Percentiles rank a stretch among this genome's conserved stretches.
Evolutionary conservation across 1,139 yeast genomes (phyloP).

Genomic region (Scheffersomyces cryptocercus): DNA sequence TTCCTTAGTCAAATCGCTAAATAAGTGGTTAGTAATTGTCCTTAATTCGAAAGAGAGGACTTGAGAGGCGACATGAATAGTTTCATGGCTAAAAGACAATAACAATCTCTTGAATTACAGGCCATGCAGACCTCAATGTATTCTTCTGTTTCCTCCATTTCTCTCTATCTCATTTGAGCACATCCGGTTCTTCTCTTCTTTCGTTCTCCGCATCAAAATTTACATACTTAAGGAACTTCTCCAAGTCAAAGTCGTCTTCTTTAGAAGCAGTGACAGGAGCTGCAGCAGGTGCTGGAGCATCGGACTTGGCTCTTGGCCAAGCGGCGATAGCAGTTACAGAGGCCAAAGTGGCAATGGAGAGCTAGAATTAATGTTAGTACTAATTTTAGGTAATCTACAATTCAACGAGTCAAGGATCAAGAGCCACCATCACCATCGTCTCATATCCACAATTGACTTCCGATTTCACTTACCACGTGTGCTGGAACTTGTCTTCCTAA

Average conservation of each 20-base stretch:
- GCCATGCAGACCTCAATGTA: too few species aligned
- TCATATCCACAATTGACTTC: neutral
- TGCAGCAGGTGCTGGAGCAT: conserved; percentile 27
- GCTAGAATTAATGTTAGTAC: conserved; percentile 22
- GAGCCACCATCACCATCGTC: neutral
- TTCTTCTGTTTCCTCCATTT: neutral
- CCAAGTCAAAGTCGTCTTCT: conserved; percentile 63
- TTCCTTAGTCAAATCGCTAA: conserved; percentile 45
- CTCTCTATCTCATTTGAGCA: neutral
- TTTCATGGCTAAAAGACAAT: too few species aligned
- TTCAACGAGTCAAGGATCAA: conserved; percentile 1
- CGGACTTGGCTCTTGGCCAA: conserved; percentile 39
- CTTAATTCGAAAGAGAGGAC: neutral
- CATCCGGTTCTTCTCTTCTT: neutral
- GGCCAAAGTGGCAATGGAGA: conserved; percentile 47
- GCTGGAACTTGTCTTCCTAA: conserved; percentile 67
- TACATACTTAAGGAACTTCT: conserved; percentile 59
- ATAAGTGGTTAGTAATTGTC: conserved; percentile 25
- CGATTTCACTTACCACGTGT: conserved; percentile 51
- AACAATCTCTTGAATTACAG: too few species aligned
- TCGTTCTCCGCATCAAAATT: neutral
- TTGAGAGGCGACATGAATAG: too few species aligned
- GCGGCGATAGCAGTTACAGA: conserved; percentile 46
- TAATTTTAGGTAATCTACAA: neutral
- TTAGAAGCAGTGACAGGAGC: conserved; percentile 30